Percentiles rank a stretch among this genome's conserved stretches.
These are phyloP conservation scores for Rhizomucor pusillus DNA, from an alignment of 371 early-diverging fungal species.

Conservation along the genomic window DNA sequence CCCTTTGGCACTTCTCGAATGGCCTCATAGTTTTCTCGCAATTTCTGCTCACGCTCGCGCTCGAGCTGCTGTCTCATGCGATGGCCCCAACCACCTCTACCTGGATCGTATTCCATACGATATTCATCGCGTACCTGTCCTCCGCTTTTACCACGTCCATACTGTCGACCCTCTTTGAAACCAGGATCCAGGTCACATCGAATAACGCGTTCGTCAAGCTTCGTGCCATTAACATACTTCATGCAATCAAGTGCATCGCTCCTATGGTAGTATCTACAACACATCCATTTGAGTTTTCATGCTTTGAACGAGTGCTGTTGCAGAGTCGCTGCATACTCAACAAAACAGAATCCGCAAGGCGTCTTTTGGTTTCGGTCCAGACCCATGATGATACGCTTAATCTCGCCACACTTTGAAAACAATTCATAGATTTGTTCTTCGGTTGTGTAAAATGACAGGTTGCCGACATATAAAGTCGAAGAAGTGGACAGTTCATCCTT, in stretches of 20 bases:
- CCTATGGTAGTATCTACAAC: slow-evolving; percentile 81
- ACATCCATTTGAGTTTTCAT: background rate
- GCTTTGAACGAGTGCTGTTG: too few species aligned
- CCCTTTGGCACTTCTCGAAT: slow-evolving; percentile 62
- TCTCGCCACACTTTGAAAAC: slow-evolving; percentile 94
- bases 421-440: slow-evolving; percentile 98
- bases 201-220: slow-evolving; percentile 93
- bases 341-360: slow-evolving; percentile 99
- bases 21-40: slow-evolving; percentile 66
- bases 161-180: slow-evolving; percentile 94
- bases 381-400: slow-evolving; percentile 99
- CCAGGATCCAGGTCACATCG: slow-evolving; percentile 98
- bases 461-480: slow-evolving; percentile 96
- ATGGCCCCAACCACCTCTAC: slow-evolving; percentile 97
- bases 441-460: slow-evolving; percentile 96
- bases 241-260: slow-evolving; percentile 87
- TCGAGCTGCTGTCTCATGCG: slow-evolving; percentile 64
- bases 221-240: slow-evolving; percentile 93
- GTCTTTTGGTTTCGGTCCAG: slow-evolving; percentile 91
- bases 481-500: slow-evolving; percentile 65
- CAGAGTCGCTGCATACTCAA: slow-evolving; percentile 70
- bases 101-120: slow-evolving; percentile 91
- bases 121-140: slow-evolving; percentile 97
- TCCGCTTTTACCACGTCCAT: slow-evolving; percentile 93
- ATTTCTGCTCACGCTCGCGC: slow-evolving; percentile 57